These are phyloP conservation scores for Eucalyptus curtisii DNA, from an alignment of 345 rosid genomes.

Conservation along the genomic window DNA sequence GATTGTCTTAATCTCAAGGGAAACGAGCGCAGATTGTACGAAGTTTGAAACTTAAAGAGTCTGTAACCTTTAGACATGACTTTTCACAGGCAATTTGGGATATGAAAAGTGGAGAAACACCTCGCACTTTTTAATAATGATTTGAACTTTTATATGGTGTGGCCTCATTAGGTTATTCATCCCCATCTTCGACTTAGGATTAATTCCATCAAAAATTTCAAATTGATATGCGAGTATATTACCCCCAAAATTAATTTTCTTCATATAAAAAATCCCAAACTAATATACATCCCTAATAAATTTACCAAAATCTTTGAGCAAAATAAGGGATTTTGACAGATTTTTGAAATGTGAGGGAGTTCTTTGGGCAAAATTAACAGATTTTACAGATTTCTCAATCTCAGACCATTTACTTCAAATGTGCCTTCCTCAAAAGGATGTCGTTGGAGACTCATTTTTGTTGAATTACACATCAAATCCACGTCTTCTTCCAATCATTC, in stretches of 20 bases:
- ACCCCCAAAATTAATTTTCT: not conserved
- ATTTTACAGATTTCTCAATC: not conserved
- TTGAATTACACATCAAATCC: not conserved
- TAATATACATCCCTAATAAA: not conserved
- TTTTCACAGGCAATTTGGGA: not conserved
- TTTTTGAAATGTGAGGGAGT: not conserved
- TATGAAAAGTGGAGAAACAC: not conserved
- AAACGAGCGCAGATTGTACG: not conserved
- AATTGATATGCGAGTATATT: fast-evolving
- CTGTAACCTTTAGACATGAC: not conserved
- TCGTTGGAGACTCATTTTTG: not conserved
- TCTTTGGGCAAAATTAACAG: not conserved
- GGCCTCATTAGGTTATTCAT: not conserved
- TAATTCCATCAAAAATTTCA: not conserved
- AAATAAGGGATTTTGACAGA: not conserved
- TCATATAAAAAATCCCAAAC: not conserved
- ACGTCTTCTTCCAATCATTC: not conserved
- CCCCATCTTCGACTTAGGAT: not conserved
- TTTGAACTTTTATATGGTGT: not conserved
- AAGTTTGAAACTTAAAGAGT: not conserved
- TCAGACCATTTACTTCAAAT: not conserved
- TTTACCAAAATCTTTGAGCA: not conserved
- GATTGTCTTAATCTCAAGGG: not conserved
- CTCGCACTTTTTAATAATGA: not conserved
- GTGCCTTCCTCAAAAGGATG: not conserved